Base-by-base conservation (phyloP, 768 basidiomycete genomes). In the Rhodotorula graminis region DNA sequence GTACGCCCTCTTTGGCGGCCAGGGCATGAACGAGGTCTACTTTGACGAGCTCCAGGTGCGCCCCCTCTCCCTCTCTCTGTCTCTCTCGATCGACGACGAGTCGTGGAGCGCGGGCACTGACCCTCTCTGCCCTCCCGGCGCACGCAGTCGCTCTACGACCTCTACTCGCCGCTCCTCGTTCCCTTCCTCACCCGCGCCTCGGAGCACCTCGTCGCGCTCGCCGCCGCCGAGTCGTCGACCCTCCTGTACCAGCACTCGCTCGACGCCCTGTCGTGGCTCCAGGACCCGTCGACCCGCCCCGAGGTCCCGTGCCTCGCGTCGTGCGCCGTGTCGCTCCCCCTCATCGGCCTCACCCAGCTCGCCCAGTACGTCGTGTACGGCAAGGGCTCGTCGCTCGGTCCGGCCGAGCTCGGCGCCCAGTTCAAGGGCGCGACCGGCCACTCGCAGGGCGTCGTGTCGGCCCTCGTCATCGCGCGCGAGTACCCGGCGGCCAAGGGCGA, bases 11-110 rank as follows among this genome's bases (percentile, higher is more conserved):
- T 99, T 99, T 80, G 95, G 95, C 64, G 96, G 96, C 23, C 96
- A 99, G 82, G 96, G 96, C 69, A 92, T 90, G 70, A 98, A 98
- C 82, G 96, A 98, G 80, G 90, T 95, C 71, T 99, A 98, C 84
- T 93, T 97, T 81, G 91, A 95, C 80, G 96, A 98, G 80, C 81
- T 99, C 29, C 91, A 95, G 83, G 81, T 72, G 77, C 77, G 65
- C 78, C 11, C 44, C 18, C 18, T 53, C 56, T 74, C 6, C 76
- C 74, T 60, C 83, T 94, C 77, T 94, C 88, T 82, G 92, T 91
- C 66, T 1, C 19, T 40, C 33, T 25, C 83, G 95, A 55, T 95
- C 94, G 92, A n/a, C 92, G 96, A 81, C 29, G 5, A 23, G 31
- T 18, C 19, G 16, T 19, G 92, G n/a, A n/a, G n/a, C n/a, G n/a